Evolutionary conservation across 1,139 yeast species (phyloP), one percentile per base, ranked within the genome.

Genomic region (Casaregolazyma suthepensis): DNA sequence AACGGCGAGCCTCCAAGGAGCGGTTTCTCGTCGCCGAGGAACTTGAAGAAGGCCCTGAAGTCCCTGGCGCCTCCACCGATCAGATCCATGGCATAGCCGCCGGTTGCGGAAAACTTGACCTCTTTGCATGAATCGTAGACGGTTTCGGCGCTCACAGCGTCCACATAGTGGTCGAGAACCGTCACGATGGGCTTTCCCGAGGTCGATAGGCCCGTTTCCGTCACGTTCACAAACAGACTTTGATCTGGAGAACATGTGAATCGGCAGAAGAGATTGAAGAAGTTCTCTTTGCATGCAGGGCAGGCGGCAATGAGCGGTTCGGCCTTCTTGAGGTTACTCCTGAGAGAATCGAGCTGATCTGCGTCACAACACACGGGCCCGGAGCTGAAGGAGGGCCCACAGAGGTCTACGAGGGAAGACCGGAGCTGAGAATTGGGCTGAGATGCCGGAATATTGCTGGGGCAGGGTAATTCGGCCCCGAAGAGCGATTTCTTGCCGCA

Each of bases 21-120:
- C 0, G 98, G 98, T 66, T 91, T 91, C 62, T 90, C 95, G 66
- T 91, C 98, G 5, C 98, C 98, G 54, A 93, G 71, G 65, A 91
- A 93, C 69, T 89, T 87, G 61, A 93, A 73, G 66, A 93, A 93
- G 52, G 81, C 82, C 45, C 74, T 65, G 65, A 80, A 87, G 63
- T 83, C 81, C 56, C 76, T 78, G 2, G 98, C 98, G 0, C 98
- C 98, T 9, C 99, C 99, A 5, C 99, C 99, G 50, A 93, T 85
- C 51, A 93, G 76, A 66, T 93, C 98, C 97, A 93, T 90, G 7
- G 97, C 98, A 63, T 80, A 87, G 1, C 98, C 97, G 69, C 91
- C 91, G 9, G 98, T 90, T 5, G 97, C 96, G 3, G 93, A 83
- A 67, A 93, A 91, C 70, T 91, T 90, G 66, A 93, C 86, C 58